A percentile compares a stretch with the other conserved stretches of the same genome.
Conservation (phyloP, 176 grass and related monocot genomes). For the Tuctoria greenei region DNA sequence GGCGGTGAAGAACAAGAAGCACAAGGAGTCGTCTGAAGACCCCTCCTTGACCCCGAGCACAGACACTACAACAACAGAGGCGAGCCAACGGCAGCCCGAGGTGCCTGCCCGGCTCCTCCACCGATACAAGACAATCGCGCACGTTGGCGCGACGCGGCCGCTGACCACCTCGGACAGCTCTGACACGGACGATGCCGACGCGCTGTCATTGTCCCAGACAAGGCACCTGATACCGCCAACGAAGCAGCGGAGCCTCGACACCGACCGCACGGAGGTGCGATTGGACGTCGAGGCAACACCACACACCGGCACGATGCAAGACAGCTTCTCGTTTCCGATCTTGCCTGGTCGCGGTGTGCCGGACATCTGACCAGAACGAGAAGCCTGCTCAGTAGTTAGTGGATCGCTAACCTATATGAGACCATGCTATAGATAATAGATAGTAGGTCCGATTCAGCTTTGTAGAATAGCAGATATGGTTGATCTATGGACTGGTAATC, state of each 20-base stretch:
- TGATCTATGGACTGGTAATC: background rate
- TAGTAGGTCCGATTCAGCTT: conserved; percentile 12
- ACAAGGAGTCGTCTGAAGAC: conserved; percentile 26
- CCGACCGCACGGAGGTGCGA: conserved; percentile 18
- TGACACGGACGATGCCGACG: conserved; percentile 41
- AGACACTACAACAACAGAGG: background rate
- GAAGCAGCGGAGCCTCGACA: conserved; percentile 43
- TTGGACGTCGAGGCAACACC: conserved; percentile 12
- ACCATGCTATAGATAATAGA: background rate
- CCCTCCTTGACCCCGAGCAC: conserved; percentile 25
- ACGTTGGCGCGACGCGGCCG: conserved; percentile 39
- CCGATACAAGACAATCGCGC: conserved; percentile 56
- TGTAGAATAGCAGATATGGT: background rate
- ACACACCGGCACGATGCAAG: background rate
- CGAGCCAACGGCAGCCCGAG: conserved; percentile 23
- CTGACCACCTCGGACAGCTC: conserved; percentile 51
- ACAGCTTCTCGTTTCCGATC: conserved; percentile 60
- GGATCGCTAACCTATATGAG: conserved; percentile 11
- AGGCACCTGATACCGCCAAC: conserved; percentile 38
- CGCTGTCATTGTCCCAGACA: conserved; percentile 33
- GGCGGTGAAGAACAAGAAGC: conserved; percentile 52
- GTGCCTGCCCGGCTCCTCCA: conserved; percentile 40
- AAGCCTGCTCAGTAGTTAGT: background rate
- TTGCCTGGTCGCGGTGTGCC: conserved; percentile 12
- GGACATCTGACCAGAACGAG: conserved; percentile 32